Conservation (phyloP, 257 asterid species). For the Parsonsia alboflavescens region DNA sequence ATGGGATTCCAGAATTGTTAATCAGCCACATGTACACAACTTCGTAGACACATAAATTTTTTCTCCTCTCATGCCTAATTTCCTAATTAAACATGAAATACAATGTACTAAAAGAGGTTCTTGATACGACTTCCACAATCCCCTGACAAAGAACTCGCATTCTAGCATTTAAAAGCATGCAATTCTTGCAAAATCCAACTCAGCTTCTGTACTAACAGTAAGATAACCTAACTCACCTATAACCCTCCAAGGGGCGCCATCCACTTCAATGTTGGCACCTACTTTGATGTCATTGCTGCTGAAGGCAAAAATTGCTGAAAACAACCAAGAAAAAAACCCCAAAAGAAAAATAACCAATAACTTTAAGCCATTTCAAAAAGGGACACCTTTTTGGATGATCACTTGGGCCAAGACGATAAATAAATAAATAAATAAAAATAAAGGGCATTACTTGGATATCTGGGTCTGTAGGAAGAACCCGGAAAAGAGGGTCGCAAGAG, state of each 20-base stretch:
- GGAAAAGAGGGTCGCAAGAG: slow-evolving; percentile 30
- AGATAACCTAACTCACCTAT: slow-evolving; percentile 42
- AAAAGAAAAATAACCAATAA: neutral
- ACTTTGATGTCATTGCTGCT: slow-evolving; percentile 94
- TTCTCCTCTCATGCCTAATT: neutral
- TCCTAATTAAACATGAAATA: neutral
- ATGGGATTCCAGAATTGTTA: neutral
- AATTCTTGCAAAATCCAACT: neutral
- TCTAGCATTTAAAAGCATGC: neutral
- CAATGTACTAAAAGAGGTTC: neutral
- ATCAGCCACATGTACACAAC: neutral
- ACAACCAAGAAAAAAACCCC: neutral
- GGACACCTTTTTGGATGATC: neutral
- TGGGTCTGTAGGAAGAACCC: slow-evolving; percentile 28
- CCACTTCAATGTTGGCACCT: slow-evolving; percentile 88
- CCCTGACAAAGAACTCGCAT: neutral
- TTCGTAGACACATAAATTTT: neutral
- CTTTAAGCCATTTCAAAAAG: neutral
- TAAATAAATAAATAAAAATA: neutral
- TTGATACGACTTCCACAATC: neutral
- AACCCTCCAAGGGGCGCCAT: slow-evolving; percentile 88
- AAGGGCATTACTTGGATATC: slow-evolving; percentile 47
- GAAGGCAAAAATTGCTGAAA: slow-evolving; percentile 57
- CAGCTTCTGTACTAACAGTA: neutral
- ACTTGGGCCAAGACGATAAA: too few species aligned